phyloP scores from a whole-genome alignment of 495 filamentous ascomycete genomes.

The Corynascus novoguineensis region DNA sequence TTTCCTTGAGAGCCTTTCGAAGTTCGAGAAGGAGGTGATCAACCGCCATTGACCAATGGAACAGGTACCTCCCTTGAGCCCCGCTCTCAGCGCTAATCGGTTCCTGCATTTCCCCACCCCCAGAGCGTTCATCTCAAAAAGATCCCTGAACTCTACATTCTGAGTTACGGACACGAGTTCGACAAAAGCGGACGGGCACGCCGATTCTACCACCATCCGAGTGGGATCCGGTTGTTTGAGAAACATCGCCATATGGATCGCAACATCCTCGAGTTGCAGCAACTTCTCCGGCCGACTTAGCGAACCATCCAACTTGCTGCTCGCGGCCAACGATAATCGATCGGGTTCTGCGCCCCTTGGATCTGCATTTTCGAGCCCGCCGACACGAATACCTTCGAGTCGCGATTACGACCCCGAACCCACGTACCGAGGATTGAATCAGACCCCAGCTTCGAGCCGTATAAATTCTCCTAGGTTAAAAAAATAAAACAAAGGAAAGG shows the following conservation, averaged over 20 bases:
- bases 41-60: background rate
- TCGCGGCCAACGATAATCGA: background rate
- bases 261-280: background rate
- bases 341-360: background rate
- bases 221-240: background rate
- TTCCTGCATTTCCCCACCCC: background rate
- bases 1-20: too few relatives aligned
- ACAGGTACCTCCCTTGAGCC: background rate
- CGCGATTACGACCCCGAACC: background rate
- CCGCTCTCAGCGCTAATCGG: background rate
- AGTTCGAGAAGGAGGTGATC: background rate
- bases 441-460: too few relatives aligned
- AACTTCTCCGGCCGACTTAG: background rate
- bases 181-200: background rate
- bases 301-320: background rate
- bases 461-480: too few relatives aligned
- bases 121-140: background rate
- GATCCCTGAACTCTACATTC: background rate
- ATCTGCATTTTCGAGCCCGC: background rate
- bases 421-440: too few relatives aligned
- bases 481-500: background rate
- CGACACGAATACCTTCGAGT: background rate
- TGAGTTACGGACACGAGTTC: background rate
- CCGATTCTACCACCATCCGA: background rate
- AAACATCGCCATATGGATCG: conserved; percentile 5